Evolutionary conservation across 345 rosid genomes (phyloP), one percentile per base, ranked within the genome.

Genomic region (Eutrema japonicum): DNA sequence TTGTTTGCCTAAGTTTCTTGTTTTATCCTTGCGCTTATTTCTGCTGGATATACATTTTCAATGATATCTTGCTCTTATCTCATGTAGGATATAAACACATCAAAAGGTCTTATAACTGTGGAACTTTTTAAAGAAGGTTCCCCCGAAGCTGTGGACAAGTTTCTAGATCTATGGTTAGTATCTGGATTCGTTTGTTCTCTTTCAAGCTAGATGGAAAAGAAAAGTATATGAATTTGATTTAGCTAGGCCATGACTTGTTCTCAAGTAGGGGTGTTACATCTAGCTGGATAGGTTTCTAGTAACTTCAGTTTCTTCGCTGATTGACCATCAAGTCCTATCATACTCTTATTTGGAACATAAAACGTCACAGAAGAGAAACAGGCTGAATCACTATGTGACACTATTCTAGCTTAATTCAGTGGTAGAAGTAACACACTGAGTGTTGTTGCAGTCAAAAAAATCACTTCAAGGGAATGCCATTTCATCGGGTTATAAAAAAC

Each of bases 401-500:
- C 36, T 32, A 33, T 33, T 62, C 16, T 6, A 32, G 63, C 69
- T 72, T 52, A 22, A 32, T 38, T 57, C 43, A 49, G 3, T 52
- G 13, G 40, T 46, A 4, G 11, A 55, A 66, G 14, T 75, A 42
- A 52, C 18, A 36, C 3, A 16, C 6, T 53, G 54, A 47, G 53
- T 69, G 58, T 45, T 69, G 47, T 82, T 83, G 85, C 86, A 91
- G 98, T 75, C 87, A 93, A 76, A 89, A 85, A 67, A 90, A 85
- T 36, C 85, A 88, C 74, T 93, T 91, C 84, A 89, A 82, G 68
- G 91, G 93, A 74, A 85, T 91, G 93, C 85, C 80, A 56, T 93
- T 93, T 72, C 94, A 78, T 55, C 95, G 77, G 51, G 93, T 91
- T 68, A 87, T 93, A 38, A 93, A 93, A 64, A 88, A 91, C 78